These are phyloP conservation scores for Pseudognaphalium luteoalbum DNA, from an alignment of 129 eudicot species.

Conservation along the genomic window DNA sequence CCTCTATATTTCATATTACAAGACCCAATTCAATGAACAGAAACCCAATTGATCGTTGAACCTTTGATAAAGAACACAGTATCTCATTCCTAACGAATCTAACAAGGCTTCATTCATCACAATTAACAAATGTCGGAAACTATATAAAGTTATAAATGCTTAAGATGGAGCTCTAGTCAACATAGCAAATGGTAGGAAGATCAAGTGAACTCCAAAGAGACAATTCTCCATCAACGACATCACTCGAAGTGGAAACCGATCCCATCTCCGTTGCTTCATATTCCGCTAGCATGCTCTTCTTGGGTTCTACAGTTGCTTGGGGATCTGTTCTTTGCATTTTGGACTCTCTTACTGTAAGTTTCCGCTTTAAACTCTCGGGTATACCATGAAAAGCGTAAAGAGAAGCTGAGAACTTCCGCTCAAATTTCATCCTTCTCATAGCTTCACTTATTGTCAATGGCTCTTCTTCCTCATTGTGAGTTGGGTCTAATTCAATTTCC, in stretches of 20 bases:
- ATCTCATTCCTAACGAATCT: neutral
- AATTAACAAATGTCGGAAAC: neutral
- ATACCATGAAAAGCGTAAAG: conserved; percentile 78
- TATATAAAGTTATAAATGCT: neutral
- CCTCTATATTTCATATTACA: neutral
- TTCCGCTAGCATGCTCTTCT: conserved; percentile 15
- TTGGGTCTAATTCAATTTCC: conserved; percentile 41
- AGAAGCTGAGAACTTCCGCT: conserved; percentile 76
- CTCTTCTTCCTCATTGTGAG: conserved; percentile 35
- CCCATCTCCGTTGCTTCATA: conserved; percentile 17
- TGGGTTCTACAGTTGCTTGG: conserved; percentile 30
- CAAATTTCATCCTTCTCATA: conserved; percentile 73
- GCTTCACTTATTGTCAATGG: conserved; percentile 58
- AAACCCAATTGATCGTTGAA: neutral
- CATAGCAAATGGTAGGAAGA: conserved; percentile 53
- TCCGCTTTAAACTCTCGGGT: conserved; percentile 56
- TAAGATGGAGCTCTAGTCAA: conserved; percentile 30
- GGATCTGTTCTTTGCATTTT: conserved; percentile 36
- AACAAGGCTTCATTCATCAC: neutral
- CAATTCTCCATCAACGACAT: conserved; percentile 39
- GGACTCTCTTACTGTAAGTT: conserved; percentile 38
- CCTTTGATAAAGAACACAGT: neutral
- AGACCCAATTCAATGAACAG: neutral
- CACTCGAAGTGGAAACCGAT: conserved; percentile 9
- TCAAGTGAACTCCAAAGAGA: conserved; percentile 59